Base-by-base conservation (phyloP, 2,329 filamentous ascomycete species). In the Epichloe uncinata region DNA sequence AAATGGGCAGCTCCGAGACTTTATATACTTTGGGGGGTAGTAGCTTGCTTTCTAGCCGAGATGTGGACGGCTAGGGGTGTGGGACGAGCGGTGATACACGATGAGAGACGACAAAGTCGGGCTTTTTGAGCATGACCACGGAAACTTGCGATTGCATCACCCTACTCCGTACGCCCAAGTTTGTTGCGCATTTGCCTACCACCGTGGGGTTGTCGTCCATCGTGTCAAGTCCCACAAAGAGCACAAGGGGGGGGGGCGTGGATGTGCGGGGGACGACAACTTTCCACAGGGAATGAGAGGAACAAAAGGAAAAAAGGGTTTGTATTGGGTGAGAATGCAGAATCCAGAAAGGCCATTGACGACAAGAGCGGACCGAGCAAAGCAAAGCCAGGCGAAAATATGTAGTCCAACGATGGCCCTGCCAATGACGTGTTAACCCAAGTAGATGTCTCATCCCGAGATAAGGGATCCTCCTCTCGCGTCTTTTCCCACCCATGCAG, bases 381-480 rank as follows among this genome's bases (percentile, higher is more conserved):
- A 30, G 26, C 26, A 30, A 30, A 30, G 26, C 26, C 26, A 30
- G 26, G 26, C 26, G 26, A 30, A 30, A 30, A 30, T 44, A 34
- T 34, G 26, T 34, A 42, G 38, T 34, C 30, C 38, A 41, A 22
- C 18, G 26, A 48, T 20, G 15, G 18, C 26, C 26, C 26, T 30
- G 26, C 26, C 26, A 30, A 30, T 30, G 59, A 58, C 57, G 53
- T 57, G 58, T 58, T 56, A 54, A 53, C 22, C 54, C 54, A 52
- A 51, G 52, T 51, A 51, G 35, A 42, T 60, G 58, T 61, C 60
- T 61, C 55, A 59, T 55, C 54, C 55, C 53, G 54, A 57, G 50
- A 54, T 55, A 55, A 49, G 56, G 52, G 48, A 52, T 49, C 45
- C 46, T 48, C 34, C 45, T 52, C 50, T 46, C 43, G 44, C 51